These are phyloP conservation scores for Globisporangium canariense DNA, from an alignment of 352 stramenopile genomes.

Conservation along the genomic window DNA sequence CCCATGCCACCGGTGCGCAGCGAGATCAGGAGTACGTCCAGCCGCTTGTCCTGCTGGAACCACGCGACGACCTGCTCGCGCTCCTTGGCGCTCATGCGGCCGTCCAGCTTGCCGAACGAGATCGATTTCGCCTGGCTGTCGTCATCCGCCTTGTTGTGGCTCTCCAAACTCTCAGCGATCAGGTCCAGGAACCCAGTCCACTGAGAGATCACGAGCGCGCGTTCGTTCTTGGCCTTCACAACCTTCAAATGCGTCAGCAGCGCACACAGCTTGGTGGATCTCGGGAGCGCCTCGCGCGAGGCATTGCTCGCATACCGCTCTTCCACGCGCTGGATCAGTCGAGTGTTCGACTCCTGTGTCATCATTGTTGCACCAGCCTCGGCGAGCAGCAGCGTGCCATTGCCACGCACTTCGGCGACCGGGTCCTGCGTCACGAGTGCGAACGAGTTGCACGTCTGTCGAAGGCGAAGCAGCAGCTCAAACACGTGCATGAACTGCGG, in stretches of 20 bases:
- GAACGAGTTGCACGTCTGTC: constrained; percentile 80
- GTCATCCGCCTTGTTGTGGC: constrained; percentile 23
- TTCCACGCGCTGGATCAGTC: constrained; percentile 29
- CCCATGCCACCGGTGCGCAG: constrained; percentile 86
- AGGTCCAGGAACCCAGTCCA: constrained; percentile 86
- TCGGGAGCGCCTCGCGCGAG: constrained; percentile 10
- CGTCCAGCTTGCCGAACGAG: constrained; percentile 55
- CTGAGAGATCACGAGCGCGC: constrained; percentile 84
- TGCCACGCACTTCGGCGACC: constrained; percentile 33
- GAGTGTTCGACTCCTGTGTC: constrained; percentile 5
- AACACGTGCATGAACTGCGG: constrained; percentile 86
- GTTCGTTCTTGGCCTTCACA: constrained; percentile 44
- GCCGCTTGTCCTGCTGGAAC: constrained; percentile 51
- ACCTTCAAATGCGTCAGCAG: constrained; percentile 49
- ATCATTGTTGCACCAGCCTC: constrained; percentile 17
- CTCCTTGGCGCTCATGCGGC: constrained; percentile 53
- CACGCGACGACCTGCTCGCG: constrained; percentile 58
- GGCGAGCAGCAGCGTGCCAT: constrained; percentile 24
- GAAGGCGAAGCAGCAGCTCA: constrained; percentile 81
- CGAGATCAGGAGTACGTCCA: constrained; percentile 86
- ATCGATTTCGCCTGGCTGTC: constrained; percentile 20
- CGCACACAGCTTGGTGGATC: constrained; percentile 63
- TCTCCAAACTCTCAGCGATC: constrained; percentile 45
- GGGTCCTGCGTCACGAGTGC: constrained; percentile 58
- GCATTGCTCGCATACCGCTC: constrained; percentile 7